These are phyloP conservation scores for Dothistroma septosporum DNA, from an alignment of 2,329 filamentous ascomycete species.

Conservation along the genomic window DNA sequence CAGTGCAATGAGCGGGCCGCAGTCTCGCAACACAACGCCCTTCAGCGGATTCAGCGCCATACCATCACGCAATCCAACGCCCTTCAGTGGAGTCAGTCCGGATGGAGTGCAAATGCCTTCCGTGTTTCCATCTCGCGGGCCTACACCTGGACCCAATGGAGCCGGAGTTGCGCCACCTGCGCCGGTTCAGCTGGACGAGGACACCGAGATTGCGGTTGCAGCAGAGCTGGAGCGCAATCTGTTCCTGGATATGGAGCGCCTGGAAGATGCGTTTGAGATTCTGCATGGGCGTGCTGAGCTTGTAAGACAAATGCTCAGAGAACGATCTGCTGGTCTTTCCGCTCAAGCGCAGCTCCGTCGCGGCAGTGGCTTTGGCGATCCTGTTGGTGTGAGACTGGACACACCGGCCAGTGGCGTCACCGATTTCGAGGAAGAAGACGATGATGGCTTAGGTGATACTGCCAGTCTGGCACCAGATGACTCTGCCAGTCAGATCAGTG, in stretches of 20 bases:
- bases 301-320: slow-evolving; percentile 72
- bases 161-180: slow-evolving; percentile 40
- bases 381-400: slow-evolving; percentile 41
- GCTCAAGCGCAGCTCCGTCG: slow-evolving; percentile 57
- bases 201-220: slow-evolving; percentile 83
- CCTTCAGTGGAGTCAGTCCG: slow-evolving; percentile 34
- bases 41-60: slow-evolving; percentile 56
- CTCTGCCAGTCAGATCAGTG: slow-evolving; percentile 74
- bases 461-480: slow-evolving; percentile 68
- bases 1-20: slow-evolving; percentile 42
- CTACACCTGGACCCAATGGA: slow-evolving; percentile 31
- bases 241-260: slow-evolving; percentile 85
- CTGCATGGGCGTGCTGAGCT: slow-evolving; percentile 81
- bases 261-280: slow-evolving; percentile 90
- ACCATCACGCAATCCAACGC: slow-evolving; percentile 49
- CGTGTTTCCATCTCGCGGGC: slow-evolving; percentile 33
- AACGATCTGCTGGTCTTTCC: slow-evolving; percentile 75
- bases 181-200: slow-evolving; percentile 85
- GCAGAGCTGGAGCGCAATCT: slow-evolving; percentile 92
- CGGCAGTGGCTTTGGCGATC: slow-evolving; percentile 45
- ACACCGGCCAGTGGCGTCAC: slow-evolving; percentile 40
- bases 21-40: slow-evolving; percentile 48
- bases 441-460: slow-evolving; percentile 37
- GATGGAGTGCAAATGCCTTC: slow-evolving; percentile 27
- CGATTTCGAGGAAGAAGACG: slow-evolving; percentile 33